Percentiles rank a stretch among this genome's conserved stretches.
Evolutionary conservation across 345 rosid genomes (phyloP).

Genomic region (Moringa oleifera): DNA sequence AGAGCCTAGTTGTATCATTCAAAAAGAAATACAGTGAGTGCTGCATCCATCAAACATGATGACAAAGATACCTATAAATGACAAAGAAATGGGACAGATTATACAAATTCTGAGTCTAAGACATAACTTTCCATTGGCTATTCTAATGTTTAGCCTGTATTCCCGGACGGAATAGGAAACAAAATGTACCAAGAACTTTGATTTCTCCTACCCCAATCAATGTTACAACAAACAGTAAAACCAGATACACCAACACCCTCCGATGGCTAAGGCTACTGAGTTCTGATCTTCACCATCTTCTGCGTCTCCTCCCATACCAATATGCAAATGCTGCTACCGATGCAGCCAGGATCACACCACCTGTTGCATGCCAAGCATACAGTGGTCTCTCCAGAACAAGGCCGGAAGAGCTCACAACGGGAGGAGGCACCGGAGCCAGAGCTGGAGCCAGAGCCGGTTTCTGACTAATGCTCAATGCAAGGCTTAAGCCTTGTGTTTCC

Average conservation of each 20-base stretch:
- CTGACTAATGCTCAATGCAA: conserved; percentile 52
- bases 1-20: too few species aligned
- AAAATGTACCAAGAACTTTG: conserved; percentile 3
- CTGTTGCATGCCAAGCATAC: conserved; percentile 62
- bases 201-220: conserved; percentile 20
- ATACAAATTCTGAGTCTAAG: too few species aligned
- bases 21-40: too few species aligned
- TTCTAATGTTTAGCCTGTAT: background rate
- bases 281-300: conserved; percentile 56
- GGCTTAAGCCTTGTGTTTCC: conserved; percentile 58
- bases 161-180: background rate
- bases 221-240: conserved; percentile 27
- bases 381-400: conserved; percentile 46
- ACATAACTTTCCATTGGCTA: too few species aligned
- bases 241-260: background rate
- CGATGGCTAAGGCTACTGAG: background rate
- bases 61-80: too few species aligned
- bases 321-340: conserved; percentile 81
- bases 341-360: conserved; percentile 70
- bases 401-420: conserved; percentile 22
- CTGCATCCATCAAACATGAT: too few species aligned
- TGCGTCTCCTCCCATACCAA: conserved; percentile 85
- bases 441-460: conserved; percentile 29
- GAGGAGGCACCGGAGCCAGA: too few species aligned
- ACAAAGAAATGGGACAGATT: too few species aligned